These are phyloP conservation scores for Kwoniella europaea DNA, from an alignment of 768 basidiomycete genomes.

Conservation along the genomic window DNA sequence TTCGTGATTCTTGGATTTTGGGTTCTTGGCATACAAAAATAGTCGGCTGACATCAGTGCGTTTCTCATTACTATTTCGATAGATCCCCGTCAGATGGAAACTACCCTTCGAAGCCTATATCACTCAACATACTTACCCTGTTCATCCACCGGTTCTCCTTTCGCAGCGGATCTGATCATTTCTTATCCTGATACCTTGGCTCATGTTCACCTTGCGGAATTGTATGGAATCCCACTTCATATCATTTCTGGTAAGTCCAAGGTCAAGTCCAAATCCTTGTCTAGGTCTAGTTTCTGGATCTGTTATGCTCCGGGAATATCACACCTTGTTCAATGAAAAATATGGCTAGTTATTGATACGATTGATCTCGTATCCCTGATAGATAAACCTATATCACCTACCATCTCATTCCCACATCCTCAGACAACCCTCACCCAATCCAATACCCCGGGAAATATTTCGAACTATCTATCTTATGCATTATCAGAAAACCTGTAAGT, in stretches of 20 bases:
- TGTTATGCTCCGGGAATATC: too few species aligned
- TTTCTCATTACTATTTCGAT: not conserved
- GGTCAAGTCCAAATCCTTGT: too few species aligned
- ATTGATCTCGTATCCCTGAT: not conserved
- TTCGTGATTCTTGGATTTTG: too few species aligned
- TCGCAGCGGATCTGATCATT: conserved; percentile 40
- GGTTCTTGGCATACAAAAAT: too few species aligned
- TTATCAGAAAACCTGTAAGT: conserved; percentile 65
- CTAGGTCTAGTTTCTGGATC: too few species aligned
- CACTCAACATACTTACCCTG: conserved; percentile 34
- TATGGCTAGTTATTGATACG: too few species aligned
- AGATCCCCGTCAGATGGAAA: conserved; percentile 67
- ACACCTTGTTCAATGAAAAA: too few species aligned
- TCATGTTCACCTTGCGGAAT: conserved; percentile 38
- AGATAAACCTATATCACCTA: conserved; percentile 71
- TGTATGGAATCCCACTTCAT: conserved; percentile 33
- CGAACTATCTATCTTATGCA: conserved; percentile 66
- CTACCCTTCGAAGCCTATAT: conserved; percentile 62
- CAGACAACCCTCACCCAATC: conserved; percentile 65
- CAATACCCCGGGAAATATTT: conserved; percentile 64
- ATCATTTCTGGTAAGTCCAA: conserved; percentile 59
- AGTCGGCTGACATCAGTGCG: too few species aligned
- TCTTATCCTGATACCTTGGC: conserved; percentile 37
- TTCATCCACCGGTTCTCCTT: conserved; percentile 22
- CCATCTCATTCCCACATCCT: conserved; percentile 65